Base-by-base conservation (phyloP, 768 basidiomycete species). In the Sutorius australiensis region DNA sequence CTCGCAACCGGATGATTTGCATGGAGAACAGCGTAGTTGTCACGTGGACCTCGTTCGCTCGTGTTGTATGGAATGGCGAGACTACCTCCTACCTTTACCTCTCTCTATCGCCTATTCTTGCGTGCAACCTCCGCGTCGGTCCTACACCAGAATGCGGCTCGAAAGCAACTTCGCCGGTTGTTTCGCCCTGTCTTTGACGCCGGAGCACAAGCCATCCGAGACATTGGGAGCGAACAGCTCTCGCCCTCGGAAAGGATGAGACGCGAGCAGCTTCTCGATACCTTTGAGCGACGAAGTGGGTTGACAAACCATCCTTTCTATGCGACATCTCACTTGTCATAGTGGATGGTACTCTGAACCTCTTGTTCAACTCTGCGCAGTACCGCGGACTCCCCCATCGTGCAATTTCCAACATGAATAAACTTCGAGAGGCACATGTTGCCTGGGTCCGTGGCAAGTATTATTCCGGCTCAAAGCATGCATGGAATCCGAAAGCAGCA, bases 331-430 rank as follows among this genome's bases (percentile, higher is more conserved):
- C 41, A 60, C 51, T 53, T 58, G n/a, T 50, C 32, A 36, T 54
- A 91, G 89, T 87, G 67, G 87, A 90, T 61, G 77, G 75, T 53
- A 88, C 87, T 0, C 73, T 90, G 37, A 73, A 75, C 31, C 58
- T 90, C 9, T 64, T 90, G 42, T 77, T 80, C 67, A 80, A 75
- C 27, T 84, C 88, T n/a, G 78, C 80, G 4, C 73, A 74, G 52
- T 78, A 80, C 32, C 79, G 85, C 27, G 88, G 88, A 13, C 68
- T 86, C 13, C 67, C 86, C 11, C 83, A 87, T 62, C 71, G 70
- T 51, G 59, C 82, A 6, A 82, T 84, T 6, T 77, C 77, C 16
- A 87, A 88, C 59, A 67, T 72, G 62, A 48, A 58, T 60, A 34
- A 67, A 75, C 67, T 75, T 67, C 60, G 58, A n/a, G 58, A 56